Evolutionary conservation across 1,284 basidiomycete species (phyloP), one percentile per base, ranked within the genome.

Genomic region (Hemileia vastatrix): DNA sequence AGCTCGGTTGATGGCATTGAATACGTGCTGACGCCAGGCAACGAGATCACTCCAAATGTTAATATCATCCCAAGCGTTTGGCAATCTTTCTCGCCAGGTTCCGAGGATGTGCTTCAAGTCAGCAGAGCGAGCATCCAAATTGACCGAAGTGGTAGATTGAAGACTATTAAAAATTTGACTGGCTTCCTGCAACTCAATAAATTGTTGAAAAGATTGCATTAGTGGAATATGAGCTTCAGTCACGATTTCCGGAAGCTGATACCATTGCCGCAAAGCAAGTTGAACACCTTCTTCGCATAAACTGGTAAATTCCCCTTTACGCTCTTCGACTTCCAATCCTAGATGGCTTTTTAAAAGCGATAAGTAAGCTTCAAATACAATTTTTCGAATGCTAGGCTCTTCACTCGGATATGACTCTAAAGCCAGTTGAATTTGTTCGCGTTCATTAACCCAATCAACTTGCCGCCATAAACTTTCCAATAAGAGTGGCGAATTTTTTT

Each of bases 31-130:
- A 61, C 95, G 81, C 95, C 95, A 98, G 15, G 93, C 92, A 6
- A 98, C 90, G 9, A 99, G 81, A 76, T 99, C 95, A 68, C 90
- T 93, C 95, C 95, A 99, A 59, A 96, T 88, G 70, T 89, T 93
- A 78, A 99, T 97, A 76, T 98, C 95, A 75, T 99, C 95, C 78
- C 91, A 91, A 65, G 88, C 81, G 76, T 97, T 96, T 1, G 95
- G 95, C 23, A 99, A 80, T 36, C 95, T 85, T 75, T 99, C 95
- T 64, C 95, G 84, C 95, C 95, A 99, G 0, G 93, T 90, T 71
- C 90, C 88, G 61, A 97, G 83, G 59, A 95, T 89, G 80, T 90
- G 86, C 79, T 99, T 99, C 68, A 99, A 81, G 75, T 99, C 95
- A 0, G 85, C 84, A 0, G 91, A 96, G 65, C 94, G 89, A 77